These are phyloP conservation scores for Metschnikowia matae DNA, from an alignment of 805 yeast genomes.

Conservation along the genomic window DNA sequence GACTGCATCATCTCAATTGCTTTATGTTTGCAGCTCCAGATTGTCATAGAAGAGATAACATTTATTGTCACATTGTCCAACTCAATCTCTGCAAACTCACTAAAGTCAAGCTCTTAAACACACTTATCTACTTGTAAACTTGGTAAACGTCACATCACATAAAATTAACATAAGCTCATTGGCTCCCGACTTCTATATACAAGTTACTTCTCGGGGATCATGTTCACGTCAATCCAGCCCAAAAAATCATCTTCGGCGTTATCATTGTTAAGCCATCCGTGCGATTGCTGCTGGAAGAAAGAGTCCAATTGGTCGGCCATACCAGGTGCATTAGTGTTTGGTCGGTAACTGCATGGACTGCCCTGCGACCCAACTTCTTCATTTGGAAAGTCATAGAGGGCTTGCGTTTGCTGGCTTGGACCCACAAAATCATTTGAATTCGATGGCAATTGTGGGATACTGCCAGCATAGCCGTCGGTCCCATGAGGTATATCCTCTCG, in stretches of 20 bases:
- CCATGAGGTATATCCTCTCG: background rate
- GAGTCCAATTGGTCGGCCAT: constrained; percentile 43
- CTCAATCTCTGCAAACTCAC: no score
- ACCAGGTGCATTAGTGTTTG: constrained; percentile 7
- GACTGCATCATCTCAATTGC: no score
- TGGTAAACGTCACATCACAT: constrained; percentile 8
- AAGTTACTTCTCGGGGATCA: constrained; percentile 16
- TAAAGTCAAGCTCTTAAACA: no score
- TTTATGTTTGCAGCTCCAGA: background rate
- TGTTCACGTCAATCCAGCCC: constrained; percentile 88
- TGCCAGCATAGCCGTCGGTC: background rate
- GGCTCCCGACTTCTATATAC: background rate
- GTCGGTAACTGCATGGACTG: constrained; percentile 7
- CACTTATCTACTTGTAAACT: background rate
- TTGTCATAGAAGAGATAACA: no score
- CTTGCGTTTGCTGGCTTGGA: background rate
- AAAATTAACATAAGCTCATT: background rate
- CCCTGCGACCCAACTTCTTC: constrained; percentile 8
- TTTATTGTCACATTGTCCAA: no score
- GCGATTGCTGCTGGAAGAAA: constrained; percentile 76
- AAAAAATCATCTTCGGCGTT: constrained; percentile 74
- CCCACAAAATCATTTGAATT: background rate
- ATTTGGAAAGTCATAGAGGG: constrained; percentile 2
- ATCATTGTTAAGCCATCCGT: constrained; percentile 75
- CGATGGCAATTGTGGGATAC: background rate